These are phyloP conservation scores for Chaetomiaceae sp. DNA, from an alignment of 2,329 filamentous ascomycete genomes.

Conservation along the genomic window DNA sequence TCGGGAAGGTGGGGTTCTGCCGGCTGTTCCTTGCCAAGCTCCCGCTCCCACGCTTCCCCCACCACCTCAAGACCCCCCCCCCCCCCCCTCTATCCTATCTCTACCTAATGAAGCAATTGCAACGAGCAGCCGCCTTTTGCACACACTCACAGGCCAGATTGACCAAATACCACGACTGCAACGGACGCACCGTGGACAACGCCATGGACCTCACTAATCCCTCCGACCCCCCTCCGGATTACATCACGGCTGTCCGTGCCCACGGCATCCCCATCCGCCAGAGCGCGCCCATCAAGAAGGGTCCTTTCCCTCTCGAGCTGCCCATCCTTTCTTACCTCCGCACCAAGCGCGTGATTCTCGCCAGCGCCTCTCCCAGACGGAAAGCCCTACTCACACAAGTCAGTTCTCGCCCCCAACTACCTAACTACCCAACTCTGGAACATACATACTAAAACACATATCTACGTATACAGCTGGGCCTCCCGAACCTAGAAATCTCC, in stretches of 20 bases:
- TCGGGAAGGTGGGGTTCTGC: conserved; percentile 5
- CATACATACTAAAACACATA: not conserved
- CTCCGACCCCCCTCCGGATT: conserved; percentile 44
- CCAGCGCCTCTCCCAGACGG: conserved; percentile 81
- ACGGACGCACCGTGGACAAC: no score
- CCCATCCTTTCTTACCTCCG: conserved; percentile 74
- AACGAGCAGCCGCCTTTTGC: not conserved
- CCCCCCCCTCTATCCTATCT: not conserved
- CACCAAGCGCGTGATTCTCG: conserved; percentile 78
- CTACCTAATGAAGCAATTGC: not conserved
- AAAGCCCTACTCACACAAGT: conserved; percentile 75
- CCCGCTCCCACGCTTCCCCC: not conserved
- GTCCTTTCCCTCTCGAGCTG: conserved; percentile 67
- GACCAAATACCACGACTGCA: not conserved
- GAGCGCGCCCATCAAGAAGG: conserved; percentile 42
- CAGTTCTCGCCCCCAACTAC: conserved; percentile 13
- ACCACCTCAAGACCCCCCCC: not conserved
- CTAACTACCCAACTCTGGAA: no score
- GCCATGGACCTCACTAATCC: conserved; percentile 29
- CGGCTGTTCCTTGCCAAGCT: conserved; percentile 3
- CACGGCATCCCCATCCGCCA: conserved; percentile 35
- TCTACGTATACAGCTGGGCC: conserved; percentile 58
- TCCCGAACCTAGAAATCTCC: conserved; percentile 75
- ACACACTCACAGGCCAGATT: not conserved
- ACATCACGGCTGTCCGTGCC: conserved; percentile 39